Evolutionary conservation across 179 eudicot species (phyloP), one percentile per base, ranked within the genome.

Genomic region (Spinacia oleracea): DNA sequence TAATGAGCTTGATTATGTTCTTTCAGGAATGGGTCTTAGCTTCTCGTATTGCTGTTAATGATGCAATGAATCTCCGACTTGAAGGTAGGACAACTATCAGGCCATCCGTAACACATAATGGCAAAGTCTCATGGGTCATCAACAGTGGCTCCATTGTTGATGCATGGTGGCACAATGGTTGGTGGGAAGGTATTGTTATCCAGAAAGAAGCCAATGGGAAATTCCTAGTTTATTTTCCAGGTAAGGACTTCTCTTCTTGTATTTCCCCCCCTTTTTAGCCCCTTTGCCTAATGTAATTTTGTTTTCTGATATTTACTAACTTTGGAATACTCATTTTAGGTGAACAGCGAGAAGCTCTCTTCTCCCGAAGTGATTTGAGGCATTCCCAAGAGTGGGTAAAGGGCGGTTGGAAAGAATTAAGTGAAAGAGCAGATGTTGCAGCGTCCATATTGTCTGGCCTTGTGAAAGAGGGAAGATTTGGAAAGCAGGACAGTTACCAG

Each of bases 111-210:
- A 25, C 79, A 6, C 83, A 34, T 18, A 78, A 58, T 56, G 77
- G 74, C 59, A 81, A 38, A 45, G 79, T 73, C 21, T 81, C 87
- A 27, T 74, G 78, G 70, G 79, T 53, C 27, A 67, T 85, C 32
- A 81, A 82, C 51, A 78, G 86, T 68, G 98, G 98, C 32, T 68
- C 85, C 29, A 59, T 88, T 73, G 97, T 95, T 60, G 98, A 95
- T 86, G 98, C 81, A 18, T 89, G 98, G 98, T 87, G 93, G 92
- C 85, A 90, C 82, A 95, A 90, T 81, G 93, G 95, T 7, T 95
- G 98, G 98, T 95, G 98, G 98, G 98, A 95, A 84, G 98, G 93
- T 31, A 89, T 95, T 78, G 90, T 95, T 34, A 80, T 91, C 58
- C 81, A 75, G 74, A 85, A 85, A 81, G 88, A 87, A 80, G 75